These are phyloP conservation scores for Fusarium ambrosium DNA, from an alignment of 2,329 filamentous ascomycete genomes.

Conservation along the genomic window DNA sequence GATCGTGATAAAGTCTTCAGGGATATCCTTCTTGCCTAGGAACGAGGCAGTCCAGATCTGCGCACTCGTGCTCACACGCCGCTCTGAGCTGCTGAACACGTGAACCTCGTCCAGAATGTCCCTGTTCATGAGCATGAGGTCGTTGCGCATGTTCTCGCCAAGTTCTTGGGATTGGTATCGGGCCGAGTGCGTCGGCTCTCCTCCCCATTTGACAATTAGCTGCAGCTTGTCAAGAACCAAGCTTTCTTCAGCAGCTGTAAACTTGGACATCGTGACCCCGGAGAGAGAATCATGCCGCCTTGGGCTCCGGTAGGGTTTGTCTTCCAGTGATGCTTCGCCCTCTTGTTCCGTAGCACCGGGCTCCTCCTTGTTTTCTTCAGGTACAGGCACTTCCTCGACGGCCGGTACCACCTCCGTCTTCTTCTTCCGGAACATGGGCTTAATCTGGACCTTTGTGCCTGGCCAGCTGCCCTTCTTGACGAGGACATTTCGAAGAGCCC, in stretches of 20 bases:
- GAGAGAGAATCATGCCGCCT: constrained; percentile 87
- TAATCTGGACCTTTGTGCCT: constrained; percentile 98
- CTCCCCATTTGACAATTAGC: constrained; percentile 98
- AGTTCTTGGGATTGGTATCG: constrained; percentile 96
- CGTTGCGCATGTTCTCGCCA: constrained; percentile 95
- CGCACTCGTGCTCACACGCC: constrained; percentile 93
- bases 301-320: constrained; percentile 53
- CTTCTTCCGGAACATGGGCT: constrained; percentile 97
- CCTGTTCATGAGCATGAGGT: constrained; percentile 91
- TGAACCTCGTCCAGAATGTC: constrained; percentile 93
- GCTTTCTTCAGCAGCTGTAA: constrained; percentile 92
- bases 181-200: constrained; percentile 96
- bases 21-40: constrained; percentile 86
- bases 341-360: constrained; percentile 38
- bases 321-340: constrained; percentile 41
- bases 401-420: constrained; percentile 71
- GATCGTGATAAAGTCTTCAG: constrained; percentile 87
- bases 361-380: constrained; percentile 50
- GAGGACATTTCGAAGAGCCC: constrained; percentile 85
- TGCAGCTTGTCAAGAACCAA: constrained; percentile 96
- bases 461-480: constrained; percentile 94
- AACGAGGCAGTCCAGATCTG: constrained; percentile 97
- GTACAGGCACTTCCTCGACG: constrained; percentile 52
- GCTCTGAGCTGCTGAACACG: constrained; percentile 95
- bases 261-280: constrained; percentile 91